Conservation (phyloP, 208 protist genomes). For the Plasmodiophora brassicae region DNA sequence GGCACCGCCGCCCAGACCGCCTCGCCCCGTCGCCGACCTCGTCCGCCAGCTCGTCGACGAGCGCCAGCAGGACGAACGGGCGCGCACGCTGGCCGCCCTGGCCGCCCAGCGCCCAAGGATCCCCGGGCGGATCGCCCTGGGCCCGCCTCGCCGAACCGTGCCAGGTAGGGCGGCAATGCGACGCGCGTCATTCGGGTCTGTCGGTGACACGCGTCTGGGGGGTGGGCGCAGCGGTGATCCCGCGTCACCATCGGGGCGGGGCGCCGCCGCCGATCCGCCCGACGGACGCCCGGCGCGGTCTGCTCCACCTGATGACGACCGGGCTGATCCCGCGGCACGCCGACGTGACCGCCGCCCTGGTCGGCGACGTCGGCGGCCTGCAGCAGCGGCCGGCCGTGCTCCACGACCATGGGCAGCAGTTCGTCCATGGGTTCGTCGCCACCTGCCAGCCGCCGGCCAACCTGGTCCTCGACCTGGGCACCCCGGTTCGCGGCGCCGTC, state of each 20-base stretch:
- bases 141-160: not conserved
- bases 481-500: not conserved
- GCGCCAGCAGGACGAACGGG: too few species aligned
- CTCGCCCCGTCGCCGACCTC: not conserved
- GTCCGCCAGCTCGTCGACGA: not conserved
- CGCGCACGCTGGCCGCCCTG: not conserved
- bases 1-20: not conserved
- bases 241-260: not conserved
- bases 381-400: not conserved
- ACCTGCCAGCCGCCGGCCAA: slow-evolving; percentile 21
- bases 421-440: not conserved
- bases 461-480: not conserved
- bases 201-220: too few species aligned
- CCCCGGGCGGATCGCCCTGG: not conserved
- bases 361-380: not conserved
- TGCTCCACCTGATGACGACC: slow-evolving; percentile 3
- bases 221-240: not conserved
- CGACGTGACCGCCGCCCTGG: slow-evolving; percentile 36
- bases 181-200: too few species aligned
- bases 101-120: not conserved
- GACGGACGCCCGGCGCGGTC: slow-evolving; percentile 16
- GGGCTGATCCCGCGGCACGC: slow-evolving; percentile 36
- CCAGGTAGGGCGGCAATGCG: too few species aligned
- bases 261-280: slow-evolving; percentile 16
- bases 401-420: not conserved